Conservation (phyloP, 352 stramenopile species). For the Hyaloperonospora brassicae region DNA sequence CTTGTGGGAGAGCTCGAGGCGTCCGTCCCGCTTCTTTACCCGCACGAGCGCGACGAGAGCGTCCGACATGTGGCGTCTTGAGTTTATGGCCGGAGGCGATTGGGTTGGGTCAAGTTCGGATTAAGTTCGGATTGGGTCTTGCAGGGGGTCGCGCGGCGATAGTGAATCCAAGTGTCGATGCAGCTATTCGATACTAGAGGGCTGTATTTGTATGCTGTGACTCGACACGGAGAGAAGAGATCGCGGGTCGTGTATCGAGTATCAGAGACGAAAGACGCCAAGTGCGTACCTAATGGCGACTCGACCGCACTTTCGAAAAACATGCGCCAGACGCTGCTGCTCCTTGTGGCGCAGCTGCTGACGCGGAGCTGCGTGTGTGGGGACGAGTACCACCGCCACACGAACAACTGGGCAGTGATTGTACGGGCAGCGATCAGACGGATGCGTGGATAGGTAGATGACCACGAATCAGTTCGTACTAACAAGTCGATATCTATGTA, state of each 20-base stretch:
- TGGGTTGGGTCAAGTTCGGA: too few relatives aligned
- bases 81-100: too few relatives aligned
- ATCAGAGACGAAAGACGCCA: not conserved
- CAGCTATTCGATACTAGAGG: too few relatives aligned
- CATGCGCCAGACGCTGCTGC: conserved; percentile 16
- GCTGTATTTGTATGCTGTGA: too few relatives aligned
- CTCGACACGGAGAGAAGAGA: too few relatives aligned
- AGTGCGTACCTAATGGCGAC: too few relatives aligned
- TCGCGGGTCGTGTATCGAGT: not conserved
- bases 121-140: too few relatives aligned
- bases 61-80: conserved; percentile 19
- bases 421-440: conserved; percentile 17
- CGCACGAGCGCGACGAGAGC: conserved; percentile 47
- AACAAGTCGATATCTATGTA: not conserved
- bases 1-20: conserved; percentile 48
- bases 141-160: too few relatives aligned
- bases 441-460: not conserved
- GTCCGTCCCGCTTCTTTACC: conserved; percentile 76
- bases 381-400: conserved; percentile 59
- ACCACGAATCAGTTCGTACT: not conserved
- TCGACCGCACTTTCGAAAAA: conserved; percentile 2
- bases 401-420: conserved; percentile 84
- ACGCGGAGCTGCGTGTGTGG: conserved; percentile 11
- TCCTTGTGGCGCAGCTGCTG: conserved; percentile 27
- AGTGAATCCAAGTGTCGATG: too few relatives aligned